Evolutionary conservation across 1,139 yeast genomes (phyloP).

Genomic region (Kodamaea plutei): DNA sequence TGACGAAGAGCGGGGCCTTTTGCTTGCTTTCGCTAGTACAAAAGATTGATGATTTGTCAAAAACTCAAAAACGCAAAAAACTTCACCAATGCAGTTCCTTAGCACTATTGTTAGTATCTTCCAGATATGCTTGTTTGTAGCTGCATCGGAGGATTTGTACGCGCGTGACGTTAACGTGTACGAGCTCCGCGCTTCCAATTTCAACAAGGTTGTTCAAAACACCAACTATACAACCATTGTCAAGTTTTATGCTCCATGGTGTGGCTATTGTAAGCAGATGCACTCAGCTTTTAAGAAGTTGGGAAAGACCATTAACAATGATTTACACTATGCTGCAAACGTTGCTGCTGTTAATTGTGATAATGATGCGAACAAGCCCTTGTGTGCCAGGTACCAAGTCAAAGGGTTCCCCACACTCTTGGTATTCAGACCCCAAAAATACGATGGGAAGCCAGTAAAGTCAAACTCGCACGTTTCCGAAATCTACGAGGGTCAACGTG

Average conservation of each 20-base stretch:
- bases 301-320: conserved; percentile 51
- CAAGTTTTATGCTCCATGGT: conserved; percentile 97
- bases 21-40: too few relatives aligned
- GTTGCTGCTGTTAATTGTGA: conserved; percentile 92
- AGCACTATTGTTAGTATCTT: too few relatives aligned
- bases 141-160: conserved; percentile 25
- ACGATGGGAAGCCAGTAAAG: conserved; percentile 17
- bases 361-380: conserved; percentile 53
- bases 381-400: conserved; percentile 66
- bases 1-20: too few relatives aligned
- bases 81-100: too few relatives aligned
- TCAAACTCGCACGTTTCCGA: conserved; percentile 44
- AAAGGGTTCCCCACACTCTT: conserved; percentile 79
- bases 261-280: conserved; percentile 70
- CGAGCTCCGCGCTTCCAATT: conserved; percentile 54
- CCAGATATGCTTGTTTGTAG: conserved; percentile 9
- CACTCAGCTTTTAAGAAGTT: conserved; percentile 56
- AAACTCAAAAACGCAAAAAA: too few relatives aligned
- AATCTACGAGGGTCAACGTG: conserved; percentile 66
- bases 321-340: conserved; percentile 53
- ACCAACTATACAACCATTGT: conserved; percentile 80
- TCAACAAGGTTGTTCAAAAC: conserved; percentile 59
- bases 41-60: too few relatives aligned
- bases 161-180: conserved; percentile 44
- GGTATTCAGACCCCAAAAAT: conserved; percentile 80